Percentiles rank a stretch among this genome's conserved stretches.
Conservation (phyloP, 768 basidiomycete species). For the Rhodotorula toruloides region DNA sequence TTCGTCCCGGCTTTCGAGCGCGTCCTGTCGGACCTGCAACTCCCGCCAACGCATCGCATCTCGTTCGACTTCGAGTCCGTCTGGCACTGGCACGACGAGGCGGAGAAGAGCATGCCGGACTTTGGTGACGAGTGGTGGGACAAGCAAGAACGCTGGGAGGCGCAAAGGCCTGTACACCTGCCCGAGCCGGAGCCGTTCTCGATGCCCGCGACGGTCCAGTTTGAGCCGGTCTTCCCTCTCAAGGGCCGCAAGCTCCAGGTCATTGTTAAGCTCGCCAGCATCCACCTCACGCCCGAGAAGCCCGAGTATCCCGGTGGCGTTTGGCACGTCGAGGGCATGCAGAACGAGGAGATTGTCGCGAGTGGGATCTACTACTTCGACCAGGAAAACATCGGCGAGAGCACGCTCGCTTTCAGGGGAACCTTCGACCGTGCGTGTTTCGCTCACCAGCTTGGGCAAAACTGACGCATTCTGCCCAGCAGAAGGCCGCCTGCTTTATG, state of each 20-base stretch:
- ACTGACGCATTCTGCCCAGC: conserved; percentile 7
- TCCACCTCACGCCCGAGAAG: conserved; percentile 48
- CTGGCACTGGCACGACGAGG: conserved; percentile 52
- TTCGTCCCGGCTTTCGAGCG: conserved; percentile 55
- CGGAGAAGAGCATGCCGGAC: too few relatives aligned
- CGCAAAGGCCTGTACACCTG: conserved; percentile 34
- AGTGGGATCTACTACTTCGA: conserved; percentile 41
- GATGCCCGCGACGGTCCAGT: neutral
- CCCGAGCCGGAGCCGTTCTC: neutral
- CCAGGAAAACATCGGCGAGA: conserved; percentile 46
- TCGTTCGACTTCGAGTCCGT: conserved; percentile 45
- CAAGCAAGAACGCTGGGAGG: conserved; percentile 51
- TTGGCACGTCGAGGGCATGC: conserved; percentile 50
- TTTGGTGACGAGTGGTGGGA: conserved; percentile 52
- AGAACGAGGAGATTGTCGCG: conserved; percentile 45
- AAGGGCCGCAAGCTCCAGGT: conserved; percentile 24
- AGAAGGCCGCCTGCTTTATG: neutral
- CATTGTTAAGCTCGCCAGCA: conserved; percentile 47
- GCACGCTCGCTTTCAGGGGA: conserved; percentile 45
- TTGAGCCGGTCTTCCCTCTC: neutral
- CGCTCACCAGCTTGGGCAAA: conserved; percentile 2
- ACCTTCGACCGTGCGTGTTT: conserved; percentile 22
- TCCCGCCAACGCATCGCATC: conserved; percentile 10
- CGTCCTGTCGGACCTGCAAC: conserved; percentile 7
- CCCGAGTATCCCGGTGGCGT: conserved; percentile 54